A percentile compares a stretch with the other conserved stretches of the same genome.
Evolutionary conservation across 306 rosid species (phyloP).

Genomic region (Sphenostylis stenocarpa): DNA sequence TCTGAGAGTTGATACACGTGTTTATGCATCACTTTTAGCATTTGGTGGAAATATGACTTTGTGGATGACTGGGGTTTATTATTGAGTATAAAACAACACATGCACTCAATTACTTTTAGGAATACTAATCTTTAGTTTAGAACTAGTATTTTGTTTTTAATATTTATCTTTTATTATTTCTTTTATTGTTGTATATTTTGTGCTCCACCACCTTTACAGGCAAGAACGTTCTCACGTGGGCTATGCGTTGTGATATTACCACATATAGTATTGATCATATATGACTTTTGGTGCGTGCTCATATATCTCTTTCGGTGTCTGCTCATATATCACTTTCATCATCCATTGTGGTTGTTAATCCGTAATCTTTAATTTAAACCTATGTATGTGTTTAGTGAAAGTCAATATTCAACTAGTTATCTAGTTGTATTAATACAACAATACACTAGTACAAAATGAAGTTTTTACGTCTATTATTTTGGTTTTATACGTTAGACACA

Average conservation of each 20-base stretch:
- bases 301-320: no score
- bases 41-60: not conserved
- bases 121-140: not conserved
- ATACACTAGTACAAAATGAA: no score
- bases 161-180: constrained; percentile 8
- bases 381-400: no score
- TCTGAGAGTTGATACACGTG: not conserved
- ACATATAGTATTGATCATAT: constrained; percentile 87
- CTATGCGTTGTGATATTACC: constrained; percentile 92
- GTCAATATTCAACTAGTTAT: no score
- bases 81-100: constrained; percentile 8
- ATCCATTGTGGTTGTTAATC: no score
- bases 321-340: no score
- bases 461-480: no score
- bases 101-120: not conserved
- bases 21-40: not conserved
- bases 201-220: constrained; percentile 98
- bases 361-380: no score
- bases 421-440: no score
- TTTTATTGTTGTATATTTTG: constrained; percentile 43
- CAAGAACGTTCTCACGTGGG: constrained; percentile 95
- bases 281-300: constrained; percentile 84
- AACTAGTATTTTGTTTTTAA: not conserved
- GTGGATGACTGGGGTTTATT: constrained; percentile 5
- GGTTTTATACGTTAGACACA: no score